These are phyloP conservation scores for Penicillium flavigenum DNA, from an alignment of 495 filamentous ascomycete genomes.

Conservation along the genomic window DNA sequence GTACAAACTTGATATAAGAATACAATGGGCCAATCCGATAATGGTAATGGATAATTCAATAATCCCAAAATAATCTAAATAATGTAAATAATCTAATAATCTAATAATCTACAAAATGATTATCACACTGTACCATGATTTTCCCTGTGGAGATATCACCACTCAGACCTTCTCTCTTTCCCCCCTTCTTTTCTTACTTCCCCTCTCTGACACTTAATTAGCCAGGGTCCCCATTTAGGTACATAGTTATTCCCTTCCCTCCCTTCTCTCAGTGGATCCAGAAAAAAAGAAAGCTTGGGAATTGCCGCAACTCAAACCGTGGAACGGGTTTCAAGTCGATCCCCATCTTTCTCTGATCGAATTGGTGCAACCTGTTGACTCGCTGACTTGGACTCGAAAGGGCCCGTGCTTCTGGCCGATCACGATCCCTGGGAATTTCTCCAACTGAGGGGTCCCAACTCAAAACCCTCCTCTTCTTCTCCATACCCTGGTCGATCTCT, in stretches of 20 bases:
- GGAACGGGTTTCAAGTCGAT: constrained; percentile 34
- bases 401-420: constrained; percentile 45
- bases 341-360: constrained; percentile 27
- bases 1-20: too few species aligned
- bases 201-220: background rate
- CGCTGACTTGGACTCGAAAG: constrained; percentile 21
- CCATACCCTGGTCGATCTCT: constrained; percentile 38
- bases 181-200: background rate
- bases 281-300: constrained; percentile 27
- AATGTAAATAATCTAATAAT: too few species aligned
- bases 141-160: constrained; percentile 3
- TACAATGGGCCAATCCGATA: too few species aligned
- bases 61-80: background rate
- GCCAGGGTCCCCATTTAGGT: background rate
- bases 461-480: constrained; percentile 34
- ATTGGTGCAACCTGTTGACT: constrained; percentile 35
- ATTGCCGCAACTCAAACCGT: constrained; percentile 36
- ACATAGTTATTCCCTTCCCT: constrained; percentile 6
- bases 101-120: background rate
- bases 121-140: constrained; percentile 2
- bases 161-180: background rate
- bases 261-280: constrained; percentile 1
- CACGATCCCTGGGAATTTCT: constrained; percentile 40
- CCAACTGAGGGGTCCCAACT: constrained; percentile 35
- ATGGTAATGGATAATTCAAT: background rate